A percentile compares a stretch with the other conserved stretches of the same genome.
phyloP scores from a whole-genome alignment of 1,284 basidiomycete species.

The Athelia psychrophila region DNA sequence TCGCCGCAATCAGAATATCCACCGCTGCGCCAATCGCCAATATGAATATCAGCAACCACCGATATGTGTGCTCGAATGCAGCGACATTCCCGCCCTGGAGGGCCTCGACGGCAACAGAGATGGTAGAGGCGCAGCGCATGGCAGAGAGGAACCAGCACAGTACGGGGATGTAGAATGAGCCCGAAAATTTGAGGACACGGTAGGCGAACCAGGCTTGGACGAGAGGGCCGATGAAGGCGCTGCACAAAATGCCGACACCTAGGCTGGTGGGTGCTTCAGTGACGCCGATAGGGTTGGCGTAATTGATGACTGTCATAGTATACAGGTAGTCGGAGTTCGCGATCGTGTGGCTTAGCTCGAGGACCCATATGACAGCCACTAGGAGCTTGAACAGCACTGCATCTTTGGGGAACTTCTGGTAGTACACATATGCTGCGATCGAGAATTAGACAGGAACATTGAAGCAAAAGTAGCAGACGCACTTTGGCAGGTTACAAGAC shows the following conservation, averaged over 20 bases:
- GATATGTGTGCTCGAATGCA: slow-evolving; percentile 8
- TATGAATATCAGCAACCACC: slow-evolving; percentile 23
- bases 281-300: not conserved
- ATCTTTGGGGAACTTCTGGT: not conserved
- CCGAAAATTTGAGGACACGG: not conserved
- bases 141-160: slow-evolving; percentile 16
- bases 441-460: not conserved
- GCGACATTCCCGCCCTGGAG: slow-evolving; percentile 8
- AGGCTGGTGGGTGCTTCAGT: not conserved
- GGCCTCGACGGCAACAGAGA: slow-evolving; percentile 13
- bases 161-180: slow-evolving; percentile 10
- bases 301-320: not conserved
- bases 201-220: slow-evolving; percentile 1
- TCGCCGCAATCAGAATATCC: slow-evolving; percentile 22
- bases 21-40: slow-evolving; percentile 20
- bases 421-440: not conserved
- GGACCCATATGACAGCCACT: not conserved
- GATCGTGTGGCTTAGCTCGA: slow-evolving; percentile 2
- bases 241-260: not conserved
- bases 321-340: not conserved
- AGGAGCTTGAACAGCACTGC: not conserved
- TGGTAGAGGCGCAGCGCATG: slow-evolving; percentile 15
- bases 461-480: not conserved
- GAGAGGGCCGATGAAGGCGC: not conserved
- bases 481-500: not conserved